A percentile compares a stretch with the other conserved stretches of the same genome.
These are phyloP conservation scores for Sungouiella blattae DNA, from an alignment of 805 yeast species.

Conservation along the genomic window DNA sequence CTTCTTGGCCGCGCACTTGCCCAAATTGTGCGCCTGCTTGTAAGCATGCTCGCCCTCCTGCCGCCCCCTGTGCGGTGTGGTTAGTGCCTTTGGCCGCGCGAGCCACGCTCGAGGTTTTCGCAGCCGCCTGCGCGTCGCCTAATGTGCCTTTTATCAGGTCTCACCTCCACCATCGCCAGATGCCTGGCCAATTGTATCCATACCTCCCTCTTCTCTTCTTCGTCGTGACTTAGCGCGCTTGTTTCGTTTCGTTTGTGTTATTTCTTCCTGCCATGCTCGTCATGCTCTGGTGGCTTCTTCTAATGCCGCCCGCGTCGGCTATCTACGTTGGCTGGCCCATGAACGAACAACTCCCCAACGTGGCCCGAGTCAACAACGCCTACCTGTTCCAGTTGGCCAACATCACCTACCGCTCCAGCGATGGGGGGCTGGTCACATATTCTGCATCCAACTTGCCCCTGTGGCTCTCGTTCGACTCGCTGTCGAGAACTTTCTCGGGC, in stretches of 20 bases:
- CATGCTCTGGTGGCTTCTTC: constrained; percentile 7
- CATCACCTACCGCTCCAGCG: constrained; percentile 55
- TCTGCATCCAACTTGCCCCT: constrained; percentile 57
- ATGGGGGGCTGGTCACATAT: constrained; percentile 48
- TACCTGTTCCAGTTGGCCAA: constrained; percentile 67
- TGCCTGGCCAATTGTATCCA: too few species aligned
- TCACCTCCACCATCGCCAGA: too few species aligned
- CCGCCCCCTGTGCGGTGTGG: too few species aligned
- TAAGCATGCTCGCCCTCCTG: too few species aligned
- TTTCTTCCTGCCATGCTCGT: neutral
- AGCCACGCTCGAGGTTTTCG: too few species aligned
- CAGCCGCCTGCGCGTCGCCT: too few species aligned
- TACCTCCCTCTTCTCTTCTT: neutral
- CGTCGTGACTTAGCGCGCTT: neutral
- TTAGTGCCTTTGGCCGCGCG: too few species aligned
- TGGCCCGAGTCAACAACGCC: constrained; percentile 65
- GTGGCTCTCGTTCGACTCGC: constrained; percentile 75
- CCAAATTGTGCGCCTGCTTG: too few species aligned
- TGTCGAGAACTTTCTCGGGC: constrained; percentile 63
- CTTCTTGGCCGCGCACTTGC: too few species aligned
- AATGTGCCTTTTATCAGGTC: too few species aligned
- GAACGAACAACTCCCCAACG: constrained; percentile 78
- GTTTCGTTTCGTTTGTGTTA: neutral
- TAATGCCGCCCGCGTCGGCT: constrained; percentile 29
- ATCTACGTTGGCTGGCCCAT: constrained; percentile 74